Percentiles rank a stretch among this genome's conserved stretches.
Evolutionary conservation across 1,139 yeast species (phyloP).

Genomic region (Yamadazyma atlantica): DNA sequence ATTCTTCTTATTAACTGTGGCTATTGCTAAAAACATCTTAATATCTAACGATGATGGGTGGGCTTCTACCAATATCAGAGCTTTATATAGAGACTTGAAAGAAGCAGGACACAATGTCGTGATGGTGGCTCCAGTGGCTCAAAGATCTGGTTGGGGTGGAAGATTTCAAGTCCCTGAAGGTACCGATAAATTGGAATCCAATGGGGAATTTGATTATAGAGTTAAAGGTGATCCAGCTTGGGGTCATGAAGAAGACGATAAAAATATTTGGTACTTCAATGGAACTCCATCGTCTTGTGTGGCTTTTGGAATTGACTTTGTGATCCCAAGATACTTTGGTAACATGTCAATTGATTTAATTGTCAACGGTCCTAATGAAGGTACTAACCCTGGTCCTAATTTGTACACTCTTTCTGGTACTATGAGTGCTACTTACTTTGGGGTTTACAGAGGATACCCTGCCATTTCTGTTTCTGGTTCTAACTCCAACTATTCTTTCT

Average conservation of each 20-base stretch:
- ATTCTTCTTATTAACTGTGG: constrained; percentile 11
- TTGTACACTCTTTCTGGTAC: constrained; percentile 45
- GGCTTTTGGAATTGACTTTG: constrained; percentile 43
- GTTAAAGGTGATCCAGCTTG: constrained; percentile 46
- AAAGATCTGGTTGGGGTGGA: constrained; percentile 62
- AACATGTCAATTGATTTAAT: constrained; percentile 39
- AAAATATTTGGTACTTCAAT: constrained; percentile 49
- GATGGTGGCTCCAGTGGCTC: constrained; percentile 57
- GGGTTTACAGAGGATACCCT: constrained; percentile 44
- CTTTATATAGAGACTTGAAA: constrained; percentile 53
- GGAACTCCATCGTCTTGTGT: constrained; percentile 49
- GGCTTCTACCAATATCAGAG: constrained; percentile 60
- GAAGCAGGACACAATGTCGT: constrained; percentile 56
- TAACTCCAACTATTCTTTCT: constrained; percentile 43
- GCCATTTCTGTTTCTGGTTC: constrained; percentile 48
- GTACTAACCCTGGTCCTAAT: constrained; percentile 42
- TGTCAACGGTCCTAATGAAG: constrained; percentile 50
- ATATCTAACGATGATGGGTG: constrained; percentile 63
- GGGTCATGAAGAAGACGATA: constrained; percentile 45
- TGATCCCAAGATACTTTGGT: constrained; percentile 38
- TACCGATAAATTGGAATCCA: constrained; percentile 33
- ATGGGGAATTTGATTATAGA: constrained; percentile 44
- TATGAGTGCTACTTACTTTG: constrained; percentile 44
- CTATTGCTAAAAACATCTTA: constrained; percentile 47
- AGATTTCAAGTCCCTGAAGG: constrained; percentile 45